A percentile compares a stretch with the other conserved stretches of the same genome.
Evolutionary conservation across 495 filamentous ascomycete species (phyloP).

Genomic region (Lepraria neglecta): DNA sequence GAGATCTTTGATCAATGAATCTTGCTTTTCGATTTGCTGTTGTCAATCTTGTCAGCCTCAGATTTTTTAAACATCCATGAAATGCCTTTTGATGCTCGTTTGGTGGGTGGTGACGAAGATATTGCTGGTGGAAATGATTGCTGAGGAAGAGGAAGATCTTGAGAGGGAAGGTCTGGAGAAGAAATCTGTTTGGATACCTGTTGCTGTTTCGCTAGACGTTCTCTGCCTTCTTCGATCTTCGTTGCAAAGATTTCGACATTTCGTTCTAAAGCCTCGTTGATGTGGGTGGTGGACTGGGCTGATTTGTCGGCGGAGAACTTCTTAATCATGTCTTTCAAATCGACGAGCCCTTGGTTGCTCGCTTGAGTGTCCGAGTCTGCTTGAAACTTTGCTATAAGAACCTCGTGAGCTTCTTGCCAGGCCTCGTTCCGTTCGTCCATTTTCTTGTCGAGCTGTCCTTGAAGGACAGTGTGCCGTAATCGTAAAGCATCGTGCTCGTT

Average conservation of each 20-base stretch:
- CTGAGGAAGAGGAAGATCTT: slow-evolving; percentile 8
- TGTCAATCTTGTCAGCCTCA: slow-evolving; percentile 8
- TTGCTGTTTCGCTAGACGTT: slow-evolving; percentile 43
- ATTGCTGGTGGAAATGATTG: background rate
- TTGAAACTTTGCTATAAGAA: slow-evolving; percentile 40
- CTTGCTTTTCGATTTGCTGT: slow-evolving; percentile 55
- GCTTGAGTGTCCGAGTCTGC: slow-evolving; percentile 33
- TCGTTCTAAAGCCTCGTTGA: slow-evolving; percentile 3
- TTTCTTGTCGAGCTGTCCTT: slow-evolving; percentile 40
- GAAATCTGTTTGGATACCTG: slow-evolving; percentile 36
- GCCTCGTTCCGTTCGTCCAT: slow-evolving; percentile 39
- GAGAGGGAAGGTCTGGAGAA: background rate
- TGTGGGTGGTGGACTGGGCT: background rate
- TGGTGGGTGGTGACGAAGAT: background rate
- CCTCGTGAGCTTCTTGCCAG: slow-evolving; percentile 41
- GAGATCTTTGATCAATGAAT: slow-evolving; percentile 52
- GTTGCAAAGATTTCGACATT: slow-evolving; percentile 39
- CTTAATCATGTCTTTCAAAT: slow-evolving; percentile 32
- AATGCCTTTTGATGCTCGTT: background rate
- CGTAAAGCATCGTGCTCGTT: slow-evolving; percentile 40
- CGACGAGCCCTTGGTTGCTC: slow-evolving; percentile 32
- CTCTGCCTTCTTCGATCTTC: slow-evolving; percentile 42
- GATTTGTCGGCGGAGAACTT: slow-evolving; percentile 5
- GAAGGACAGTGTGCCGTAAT: slow-evolving; percentile 38
- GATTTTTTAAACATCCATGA: background rate